phyloP scores from a whole-genome alignment of 768 basidiomycete genomes.

The Lentinula guzmanii region DNA sequence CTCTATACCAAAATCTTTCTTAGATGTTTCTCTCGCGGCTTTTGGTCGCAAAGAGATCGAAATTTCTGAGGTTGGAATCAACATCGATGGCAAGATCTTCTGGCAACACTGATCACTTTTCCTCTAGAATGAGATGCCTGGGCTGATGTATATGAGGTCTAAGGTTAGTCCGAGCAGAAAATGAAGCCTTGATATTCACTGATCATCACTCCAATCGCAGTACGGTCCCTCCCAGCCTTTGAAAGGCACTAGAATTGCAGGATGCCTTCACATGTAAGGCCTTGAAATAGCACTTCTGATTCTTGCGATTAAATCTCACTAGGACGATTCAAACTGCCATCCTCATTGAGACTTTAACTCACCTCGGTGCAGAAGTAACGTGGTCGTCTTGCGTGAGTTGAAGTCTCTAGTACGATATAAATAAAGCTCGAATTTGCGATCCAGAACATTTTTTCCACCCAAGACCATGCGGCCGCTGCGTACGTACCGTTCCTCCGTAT shows the following conservation, averaged over 20 bases:
- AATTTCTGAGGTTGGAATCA: slow-evolving; percentile 81
- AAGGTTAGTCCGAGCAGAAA: slow-evolving; percentile 47
- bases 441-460: slow-evolving; percentile 98
- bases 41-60: slow-evolving; percentile 99
- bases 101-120: not conserved
- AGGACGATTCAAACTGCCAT: slow-evolving; percentile 99
- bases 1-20: not conserved
- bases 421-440: not conserved
- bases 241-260: slow-evolving; percentile 92
- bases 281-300: not conserved
- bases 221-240: slow-evolving; percentile 78
- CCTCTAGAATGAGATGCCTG: slow-evolving; percentile 84
- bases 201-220: slow-evolving; percentile 31
- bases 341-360: slow-evolving; percentile 95
- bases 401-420: not conserved
- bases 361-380: slow-evolving; percentile 93
- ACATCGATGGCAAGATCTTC: not conserved
- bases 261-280: slow-evolving; percentile 92
- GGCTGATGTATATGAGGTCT: slow-evolving; percentile 86
- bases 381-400: slow-evolving; percentile 93
- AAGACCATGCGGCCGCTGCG: slow-evolving; percentile 99
- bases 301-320: slow-evolving; percentile 5
- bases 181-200: slow-evolving; percentile 11
- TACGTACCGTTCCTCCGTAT: slow-evolving; percentile 30
- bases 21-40: slow-evolving; percentile 94